Evolutionary conservation across 2,329 filamentous ascomycete species (phyloP).

Genomic region (Tetracladium maxilliforme): DNA sequence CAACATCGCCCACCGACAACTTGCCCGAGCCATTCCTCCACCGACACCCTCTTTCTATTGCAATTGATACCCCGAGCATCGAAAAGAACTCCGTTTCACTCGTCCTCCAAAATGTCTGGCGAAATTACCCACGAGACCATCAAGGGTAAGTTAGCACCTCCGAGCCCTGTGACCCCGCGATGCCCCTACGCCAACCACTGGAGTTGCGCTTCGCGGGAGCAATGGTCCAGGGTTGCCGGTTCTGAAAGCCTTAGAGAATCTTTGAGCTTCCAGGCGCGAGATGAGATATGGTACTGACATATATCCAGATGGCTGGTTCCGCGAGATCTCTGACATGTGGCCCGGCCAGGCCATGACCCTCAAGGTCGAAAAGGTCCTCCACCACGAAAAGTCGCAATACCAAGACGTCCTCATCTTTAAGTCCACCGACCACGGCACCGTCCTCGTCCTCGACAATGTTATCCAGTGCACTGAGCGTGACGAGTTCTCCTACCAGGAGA

Average conservation of each 20-base stretch:
- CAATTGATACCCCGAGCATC: too few relatives aligned
- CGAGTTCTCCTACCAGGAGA: conserved; percentile 99
- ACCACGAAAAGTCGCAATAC: conserved; percentile 99
- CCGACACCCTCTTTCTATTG: too few relatives aligned
- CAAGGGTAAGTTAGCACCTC: conserved; percentile 30
- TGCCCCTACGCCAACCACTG: conserved; percentile 3
- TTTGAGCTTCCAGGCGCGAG: neutral
- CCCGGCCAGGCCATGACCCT: conserved; percentile 97
- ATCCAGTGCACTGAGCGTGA: conserved; percentile 98
- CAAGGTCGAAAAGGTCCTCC: conserved; percentile 91
- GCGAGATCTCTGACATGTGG: conserved; percentile 98
- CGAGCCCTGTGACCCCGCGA: conserved; percentile 9
- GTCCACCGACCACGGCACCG: conserved; percentile 90
- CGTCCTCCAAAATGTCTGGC: conserved; percentile 28
- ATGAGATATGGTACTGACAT: conserved; percentile 4
- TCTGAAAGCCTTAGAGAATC: neutral
- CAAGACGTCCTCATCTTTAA: conserved; percentile 99
- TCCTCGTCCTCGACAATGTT: conserved; percentile 95
- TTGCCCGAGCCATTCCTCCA: too few relatives aligned
- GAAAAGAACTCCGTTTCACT: too few relatives aligned
- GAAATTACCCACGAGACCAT: conserved; percentile 43
- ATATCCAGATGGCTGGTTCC: conserved; percentile 92
- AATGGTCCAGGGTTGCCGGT: neutral
- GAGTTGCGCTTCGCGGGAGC: conserved; percentile 7
- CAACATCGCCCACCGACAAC: too few relatives aligned